Base-by-base conservation (phyloP, 2,329 filamentous ascomycete genomes). In the Aureobasidium lini region DNA sequence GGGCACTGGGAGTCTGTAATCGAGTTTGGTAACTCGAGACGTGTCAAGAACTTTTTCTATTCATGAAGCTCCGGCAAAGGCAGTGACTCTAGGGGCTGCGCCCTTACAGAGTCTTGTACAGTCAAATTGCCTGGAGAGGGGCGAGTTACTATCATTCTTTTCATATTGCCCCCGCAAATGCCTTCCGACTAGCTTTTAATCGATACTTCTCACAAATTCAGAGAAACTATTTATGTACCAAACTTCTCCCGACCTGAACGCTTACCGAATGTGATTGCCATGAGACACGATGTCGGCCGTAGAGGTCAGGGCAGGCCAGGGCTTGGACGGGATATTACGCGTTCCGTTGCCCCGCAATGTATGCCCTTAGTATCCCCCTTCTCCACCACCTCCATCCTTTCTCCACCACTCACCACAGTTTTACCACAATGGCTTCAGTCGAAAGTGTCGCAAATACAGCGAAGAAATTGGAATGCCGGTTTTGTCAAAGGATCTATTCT, bases 401-500 rank as follows among this genome's bases (percentile, higher is more conserved):
- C 39, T 32, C 39, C 50, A 34, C 50, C 37, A 34, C 32, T 54
- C 50, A 32, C 37, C 50, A 54, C 50, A 42, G 43, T n/a, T 32
- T 16, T 29, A 29, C 48, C 37, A 43, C 39, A 37, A 54, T 54
- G 50, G 37, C 50, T 18, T 54, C 50, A 10, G n/a, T 54, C 18
- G 50, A 54, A 32, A 54, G 15, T 9, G 39, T 34, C 13, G 39
- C 50, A n/a, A 54, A 43, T 9, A 43, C 54, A 23, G 43, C 36
- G n/a, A 58, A 58, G 44, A 57, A 48, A 11, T 37, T 75, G 59
- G 67, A 72, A 4, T 76, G 74, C 66, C 68, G 67, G 44, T 71
- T 69, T 23, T 76, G 74, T 52, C 70, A 74, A 23, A 76, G 73
- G 62, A 66, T 66, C 54, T 76, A 76, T 62, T 73, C 72, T 9